Percentiles rank a stretch among this genome's conserved stretches.
Conservation (phyloP, 2,329 filamentous ascomycete genomes). For the Lasiodiplodia sp. region DNA sequence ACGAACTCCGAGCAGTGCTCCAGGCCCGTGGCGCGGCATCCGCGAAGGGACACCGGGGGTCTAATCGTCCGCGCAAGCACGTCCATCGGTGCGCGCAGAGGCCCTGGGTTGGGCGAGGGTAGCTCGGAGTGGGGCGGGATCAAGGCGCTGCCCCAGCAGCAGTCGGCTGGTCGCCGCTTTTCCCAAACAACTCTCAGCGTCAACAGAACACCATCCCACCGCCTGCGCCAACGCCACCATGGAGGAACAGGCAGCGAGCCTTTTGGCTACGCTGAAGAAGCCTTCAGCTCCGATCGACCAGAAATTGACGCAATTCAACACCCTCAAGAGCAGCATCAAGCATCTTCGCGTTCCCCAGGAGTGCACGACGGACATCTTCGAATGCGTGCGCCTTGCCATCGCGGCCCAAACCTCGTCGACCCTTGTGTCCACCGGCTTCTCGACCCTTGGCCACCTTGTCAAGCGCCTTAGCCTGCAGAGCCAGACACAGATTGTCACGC, state of each 20-base stretch:
- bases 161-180: constrained; percentile 20
- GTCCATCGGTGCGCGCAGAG: constrained; percentile 10
- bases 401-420: constrained; percentile 74
- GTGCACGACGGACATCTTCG: constrained; percentile 76
- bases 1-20: not conserved
- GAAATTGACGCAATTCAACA: constrained; percentile 75
- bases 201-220: constrained; percentile 25
- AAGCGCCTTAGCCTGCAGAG: constrained; percentile 88
- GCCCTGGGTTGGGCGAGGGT: not conserved
- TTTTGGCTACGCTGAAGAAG: constrained; percentile 63
- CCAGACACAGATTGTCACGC: constrained; percentile 72
- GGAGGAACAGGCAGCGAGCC: constrained; percentile 63
- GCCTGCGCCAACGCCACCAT: constrained; percentile 45
- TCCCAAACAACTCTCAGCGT: constrained; percentile 24
- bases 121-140: constrained; percentile 3
- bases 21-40: not conserved
- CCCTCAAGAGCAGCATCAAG: constrained; percentile 87
- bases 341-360: constrained; percentile 86
- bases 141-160: constrained; percentile 8
- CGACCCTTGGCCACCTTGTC: constrained; percentile 84
- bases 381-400: constrained; percentile 79
- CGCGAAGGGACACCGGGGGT: not conserved
- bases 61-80: not conserved
- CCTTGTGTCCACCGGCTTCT: constrained; percentile 83
- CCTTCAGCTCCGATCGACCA: constrained; percentile 72